Evolutionary conservation across 1,284 basidiomycete species (phyloP).

Genomic region (Mixia osmundae): DNA sequence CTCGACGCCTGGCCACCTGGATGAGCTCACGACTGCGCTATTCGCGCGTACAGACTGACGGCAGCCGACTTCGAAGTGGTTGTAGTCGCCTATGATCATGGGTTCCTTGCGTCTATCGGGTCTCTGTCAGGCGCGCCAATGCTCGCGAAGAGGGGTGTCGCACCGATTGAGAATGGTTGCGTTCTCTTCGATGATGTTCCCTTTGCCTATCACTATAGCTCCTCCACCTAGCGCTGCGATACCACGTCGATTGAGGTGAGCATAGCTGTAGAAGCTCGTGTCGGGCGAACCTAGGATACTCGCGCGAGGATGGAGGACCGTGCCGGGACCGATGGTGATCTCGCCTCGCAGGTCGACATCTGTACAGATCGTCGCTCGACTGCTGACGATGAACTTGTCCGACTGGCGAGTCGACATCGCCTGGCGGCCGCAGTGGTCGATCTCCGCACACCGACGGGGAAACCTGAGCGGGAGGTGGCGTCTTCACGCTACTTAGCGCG

Average conservation of each 20-base stretch:
- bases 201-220: conserved; percentile 60
- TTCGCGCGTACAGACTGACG: conserved; percentile 30
- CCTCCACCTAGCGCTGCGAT: conserved; percentile 67
- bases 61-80: conserved; percentile 77
- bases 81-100: conserved; percentile 79
- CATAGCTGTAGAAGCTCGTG: no score
- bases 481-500: no score
- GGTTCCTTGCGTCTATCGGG: conserved; percentile 39
- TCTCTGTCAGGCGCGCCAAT: conserved; percentile 1
- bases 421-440: no score
- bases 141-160: conserved; percentile 9
- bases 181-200: conserved; percentile 77
- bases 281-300: neutral
- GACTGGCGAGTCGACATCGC: no score
- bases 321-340: conserved; percentile 64
- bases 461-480: no score
- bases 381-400: conserved; percentile 42
- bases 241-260: conserved; percentile 84
- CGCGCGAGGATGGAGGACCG: neutral
- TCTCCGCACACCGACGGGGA: no score
- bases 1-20: conserved; percentile 41
- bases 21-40: conserved; percentile 2
- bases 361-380: conserved; percentile 58
- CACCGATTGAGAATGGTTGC: conserved; percentile 66
- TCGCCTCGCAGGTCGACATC: conserved; percentile 74